A percentile compares a stretch with the other conserved stretches of the same genome.
Evolutionary conservation across 192 early-diverging fungal species (phyloP).

Genomic region (Umbelopsis ramanniana): DNA sequence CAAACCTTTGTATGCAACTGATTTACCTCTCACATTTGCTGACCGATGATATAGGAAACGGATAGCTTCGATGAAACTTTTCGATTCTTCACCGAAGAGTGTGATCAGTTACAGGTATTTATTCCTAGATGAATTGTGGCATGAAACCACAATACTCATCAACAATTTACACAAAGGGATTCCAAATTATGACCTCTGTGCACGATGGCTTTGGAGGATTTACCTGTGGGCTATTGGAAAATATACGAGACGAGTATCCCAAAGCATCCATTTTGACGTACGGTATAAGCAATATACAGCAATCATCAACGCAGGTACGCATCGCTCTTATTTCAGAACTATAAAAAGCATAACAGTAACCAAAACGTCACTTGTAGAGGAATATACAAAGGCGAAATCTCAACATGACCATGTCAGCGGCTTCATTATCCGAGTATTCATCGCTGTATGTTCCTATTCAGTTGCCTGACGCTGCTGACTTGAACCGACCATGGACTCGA

Average conservation of each 20-base stretch:
- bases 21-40: background rate
- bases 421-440: slow-evolving; percentile 47
- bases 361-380: slow-evolving; percentile 23
- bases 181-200: slow-evolving; percentile 69
- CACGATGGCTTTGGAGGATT: slow-evolving; percentile 77
- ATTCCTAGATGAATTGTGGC: background rate
- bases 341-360: background rate
- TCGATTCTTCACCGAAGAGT: slow-evolving; percentile 58
- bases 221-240: slow-evolving; percentile 56
- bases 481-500: slow-evolving; percentile 28
- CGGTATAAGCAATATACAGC: slow-evolving; percentile 35
- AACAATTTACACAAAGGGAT: slow-evolving; percentile 53
- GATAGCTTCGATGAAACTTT: slow-evolving; percentile 59
- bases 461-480: slow-evolving; percentile 32
- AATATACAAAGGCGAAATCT: slow-evolving; percentile 40
- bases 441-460: slow-evolving; percentile 57
- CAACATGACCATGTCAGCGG: slow-evolving; percentile 44
- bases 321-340: background rate
- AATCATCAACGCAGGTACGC: background rate
- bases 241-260: slow-evolving; percentile 71
- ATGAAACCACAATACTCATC: background rate
- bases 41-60: slow-evolving; percentile 40
- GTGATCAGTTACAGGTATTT: slow-evolving; percentile 54
- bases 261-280: slow-evolving; percentile 66
- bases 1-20: background rate